Conservation (phyloP, 371 early-diverging fungal species). For the Mycotypha africana region DNA sequence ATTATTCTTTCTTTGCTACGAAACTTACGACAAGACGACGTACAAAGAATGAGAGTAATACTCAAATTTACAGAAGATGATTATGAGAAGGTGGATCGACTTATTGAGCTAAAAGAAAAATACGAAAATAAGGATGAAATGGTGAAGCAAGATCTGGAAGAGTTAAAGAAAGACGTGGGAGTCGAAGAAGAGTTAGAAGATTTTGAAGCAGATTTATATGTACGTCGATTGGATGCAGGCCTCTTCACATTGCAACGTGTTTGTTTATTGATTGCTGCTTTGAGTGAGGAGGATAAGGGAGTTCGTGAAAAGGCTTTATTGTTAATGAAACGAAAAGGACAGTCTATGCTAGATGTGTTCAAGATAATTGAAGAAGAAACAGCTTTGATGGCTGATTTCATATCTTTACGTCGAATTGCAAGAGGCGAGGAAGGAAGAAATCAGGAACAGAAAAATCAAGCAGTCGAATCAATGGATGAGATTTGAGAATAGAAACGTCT, state of each 20-base stretch:
- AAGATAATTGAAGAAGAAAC: constrained; percentile 26
- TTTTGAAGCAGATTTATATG: constrained; percentile 51
- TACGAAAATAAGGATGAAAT: constrained; percentile 58
- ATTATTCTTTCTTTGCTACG: constrained; percentile 75
- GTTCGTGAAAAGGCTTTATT: constrained; percentile 17
- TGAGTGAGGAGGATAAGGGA: constrained; percentile 49
- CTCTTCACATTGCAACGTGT: constrained; percentile 80
- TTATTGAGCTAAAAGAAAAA: constrained; percentile 67
- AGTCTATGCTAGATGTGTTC: constrained; percentile 75
- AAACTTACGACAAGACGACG: constrained; percentile 49
- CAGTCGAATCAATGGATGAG: too few relatives aligned
- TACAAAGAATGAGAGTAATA: constrained; percentile 69
- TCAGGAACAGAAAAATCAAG: too few relatives aligned
- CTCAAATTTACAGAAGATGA: constrained; percentile 79
- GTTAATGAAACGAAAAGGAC: constrained; percentile 90
- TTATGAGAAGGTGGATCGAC: constrained; percentile 71
- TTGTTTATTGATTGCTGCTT: constrained; percentile 58
- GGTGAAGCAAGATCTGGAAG: constrained; percentile 38
- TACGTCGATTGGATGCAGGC: constrained; percentile 73
- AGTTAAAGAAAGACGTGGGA: constrained; percentile 45
- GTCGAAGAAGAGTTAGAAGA: constrained; percentile 40
- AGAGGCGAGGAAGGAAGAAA: too few relatives aligned
- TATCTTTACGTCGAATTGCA: constrained; percentile 7
- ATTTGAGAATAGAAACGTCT: too few relatives aligned
- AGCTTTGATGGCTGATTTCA: constrained; percentile 10